Conservation (phyloP, 768 basidiomycete genomes). For the Russula emetica region DNA sequence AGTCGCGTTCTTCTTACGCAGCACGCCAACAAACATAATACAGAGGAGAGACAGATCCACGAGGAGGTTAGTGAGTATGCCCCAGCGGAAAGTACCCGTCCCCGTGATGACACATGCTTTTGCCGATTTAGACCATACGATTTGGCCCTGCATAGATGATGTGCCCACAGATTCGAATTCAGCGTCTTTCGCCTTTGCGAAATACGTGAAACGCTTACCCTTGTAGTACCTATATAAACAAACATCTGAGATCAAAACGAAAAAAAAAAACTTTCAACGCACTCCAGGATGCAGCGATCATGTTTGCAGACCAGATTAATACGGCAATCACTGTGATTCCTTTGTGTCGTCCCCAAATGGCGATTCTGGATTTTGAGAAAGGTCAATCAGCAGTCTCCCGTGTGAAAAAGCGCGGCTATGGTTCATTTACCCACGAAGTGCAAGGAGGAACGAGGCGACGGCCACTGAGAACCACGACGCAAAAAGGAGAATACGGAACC, state of each 20-base stretch:
- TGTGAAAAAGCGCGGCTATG: neutral
- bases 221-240: neutral
- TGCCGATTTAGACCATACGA: neutral
- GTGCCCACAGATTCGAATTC: neutral
- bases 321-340: neutral
- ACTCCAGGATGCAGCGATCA: neutral
- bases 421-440: conserved; percentile 21
- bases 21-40: conserved; percentile 23
- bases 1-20: conserved; percentile 19
- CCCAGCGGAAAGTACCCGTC: conserved; percentile 13
- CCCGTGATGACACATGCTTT: conserved; percentile 1
- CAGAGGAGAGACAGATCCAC: conserved; percentile 17
- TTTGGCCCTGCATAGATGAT: neutral
- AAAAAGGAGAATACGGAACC: conserved; percentile 7
- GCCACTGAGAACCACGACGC: conserved; percentile 13
- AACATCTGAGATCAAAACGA: neutral
- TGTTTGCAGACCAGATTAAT: conserved; percentile 9
- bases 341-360: conserved; percentile 18
- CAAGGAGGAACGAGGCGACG: conserved; percentile 20
- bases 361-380: conserved; percentile 4
- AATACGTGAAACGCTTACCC: neutral
- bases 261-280: neutral
- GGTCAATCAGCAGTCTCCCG: neutral
- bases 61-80: conserved; percentile 17
- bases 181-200: neutral